Evolutionary conservation across 257 asterid genomes (phyloP), one percentile per base, ranked within the genome.

Genomic region (Forsythia viridissima): DNA sequence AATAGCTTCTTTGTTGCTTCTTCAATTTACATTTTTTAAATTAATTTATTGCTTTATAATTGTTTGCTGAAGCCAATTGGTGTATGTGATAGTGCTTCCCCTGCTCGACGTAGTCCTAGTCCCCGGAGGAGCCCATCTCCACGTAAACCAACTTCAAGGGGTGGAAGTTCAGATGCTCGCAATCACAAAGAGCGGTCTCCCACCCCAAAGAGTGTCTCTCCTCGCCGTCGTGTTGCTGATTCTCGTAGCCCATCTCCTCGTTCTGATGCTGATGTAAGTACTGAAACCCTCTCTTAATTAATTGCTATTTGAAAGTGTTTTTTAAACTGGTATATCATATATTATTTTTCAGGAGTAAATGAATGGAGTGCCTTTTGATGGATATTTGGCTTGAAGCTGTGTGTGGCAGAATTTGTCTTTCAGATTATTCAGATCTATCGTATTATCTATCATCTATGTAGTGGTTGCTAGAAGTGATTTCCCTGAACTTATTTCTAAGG

Each of bases 231-330:
- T 15, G 89, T 75, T 82, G 86, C 67, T 59, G 86, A 80, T 81
- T 92, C 97, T 74, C 89, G 92, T 51, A 95, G 97, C 86, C 94
- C 84, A 24, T 80, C 95, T 52, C 94, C 91, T 0, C 94, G 85
- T 76, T 94, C 92, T 81, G 96, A 91, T 78, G 94, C 91, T 83
- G 98, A 96, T 85, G 98, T 92, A 80, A 91, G 93, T 81, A 51
- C 63, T 36, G 4, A 37, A 66, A 34, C 55, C 59, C 67, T 34
- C 8, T 36, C 5, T 52, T 10, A 30, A 3, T 68, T 66, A 41
- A 41, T 72, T 40, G 42, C 20, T 24, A 57, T 4, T 34, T 66
- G 11, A 40, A 18, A 41, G 39, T 80, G 12, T 36, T 69, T 6
- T 34, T 82, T 68, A 24, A 61, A 41, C 18, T 82, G 15, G 36